These are phyloP conservation scores for Neofusicoccum laricinum DNA, from an alignment of 2,329 filamentous ascomycete species.

Conservation along the genomic window DNA sequence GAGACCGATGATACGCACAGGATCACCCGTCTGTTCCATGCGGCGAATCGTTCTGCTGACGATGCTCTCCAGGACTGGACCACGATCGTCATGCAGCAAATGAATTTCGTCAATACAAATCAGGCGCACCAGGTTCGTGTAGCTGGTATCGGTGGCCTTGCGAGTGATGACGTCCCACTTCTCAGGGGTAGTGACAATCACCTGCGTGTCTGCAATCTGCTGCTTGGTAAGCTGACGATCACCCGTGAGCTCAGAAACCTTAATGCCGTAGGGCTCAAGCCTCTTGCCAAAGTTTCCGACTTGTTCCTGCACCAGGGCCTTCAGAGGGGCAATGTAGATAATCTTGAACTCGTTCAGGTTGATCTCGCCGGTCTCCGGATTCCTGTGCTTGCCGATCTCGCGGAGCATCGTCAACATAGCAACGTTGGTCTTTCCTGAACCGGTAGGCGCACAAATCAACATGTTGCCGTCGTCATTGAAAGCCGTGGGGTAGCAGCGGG, in stretches of 20 bases:
- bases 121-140: constrained; percentile 93
- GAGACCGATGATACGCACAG: constrained; percentile 85
- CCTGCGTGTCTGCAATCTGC: constrained; percentile 95
- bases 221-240: constrained; percentile 98
- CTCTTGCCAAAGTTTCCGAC: constrained; percentile 96
- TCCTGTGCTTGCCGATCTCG: constrained; percentile 92
- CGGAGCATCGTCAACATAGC: constrained; percentile 95
- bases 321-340: constrained; percentile 93
- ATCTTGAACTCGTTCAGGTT: constrained; percentile 98
- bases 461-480: constrained; percentile 96
- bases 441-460: constrained; percentile 95
- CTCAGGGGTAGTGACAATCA: constrained; percentile 97
- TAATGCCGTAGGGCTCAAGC: constrained; percentile 85
- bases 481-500: constrained; percentile 84
- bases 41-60: constrained; percentile 90
- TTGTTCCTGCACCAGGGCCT: constrained; percentile 94
- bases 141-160: constrained; percentile 94
- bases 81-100: constrained; percentile 93
- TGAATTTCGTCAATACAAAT: constrained; percentile 99
- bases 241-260: constrained; percentile 92
- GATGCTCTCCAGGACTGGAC: constrained; percentile 94
- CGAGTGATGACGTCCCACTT: constrained; percentile 99
- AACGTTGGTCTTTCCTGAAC: constrained; percentile 97
- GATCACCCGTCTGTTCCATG: constrained; percentile 90
- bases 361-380: constrained; percentile 86